These are phyloP conservation scores for Fusarium anthophilum DNA, from an alignment of 2,329 filamentous ascomycete genomes.

Conservation along the genomic window DNA sequence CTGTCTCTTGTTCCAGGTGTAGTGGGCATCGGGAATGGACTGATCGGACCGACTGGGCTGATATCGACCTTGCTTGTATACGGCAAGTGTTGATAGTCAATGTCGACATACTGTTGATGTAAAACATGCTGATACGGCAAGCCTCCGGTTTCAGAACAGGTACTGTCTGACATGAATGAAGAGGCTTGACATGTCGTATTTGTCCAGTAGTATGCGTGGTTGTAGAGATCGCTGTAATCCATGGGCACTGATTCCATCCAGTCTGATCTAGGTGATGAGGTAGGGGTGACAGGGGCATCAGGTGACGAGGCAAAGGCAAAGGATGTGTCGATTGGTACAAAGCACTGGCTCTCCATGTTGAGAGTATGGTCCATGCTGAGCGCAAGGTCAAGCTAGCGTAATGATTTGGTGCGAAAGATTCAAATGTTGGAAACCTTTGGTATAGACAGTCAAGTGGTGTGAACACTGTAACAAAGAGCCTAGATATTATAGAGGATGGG, in stretches of 20 bases:
- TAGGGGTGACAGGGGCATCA: neutral
- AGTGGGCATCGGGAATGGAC: neutral
- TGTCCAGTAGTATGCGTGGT: neutral
- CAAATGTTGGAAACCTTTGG: neutral
- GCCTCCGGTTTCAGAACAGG: neutral
- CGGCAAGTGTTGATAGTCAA: neutral
- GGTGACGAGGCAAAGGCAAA: neutral
- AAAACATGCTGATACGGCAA: neutral
- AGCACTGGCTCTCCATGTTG: neutral
- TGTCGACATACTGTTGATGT: neutral
- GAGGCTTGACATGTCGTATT: neutral
- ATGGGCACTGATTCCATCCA: neutral
- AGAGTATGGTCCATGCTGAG: neutral
- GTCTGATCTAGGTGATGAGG: neutral
- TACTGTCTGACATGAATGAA: neutral
- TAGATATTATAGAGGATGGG: neutral
- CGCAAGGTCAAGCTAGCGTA: neutral
- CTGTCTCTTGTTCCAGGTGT: neutral
- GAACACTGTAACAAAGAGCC: neutral
- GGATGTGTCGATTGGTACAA: neutral
- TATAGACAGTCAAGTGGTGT: too few relatives aligned
- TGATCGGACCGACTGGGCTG: neutral
- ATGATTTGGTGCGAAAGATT: too few relatives aligned
- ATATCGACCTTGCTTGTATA: neutral
- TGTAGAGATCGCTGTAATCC: neutral